Evolutionary conservation across 2,329 filamentous ascomycete genomes (phyloP), one percentile per base, ranked within the genome.

Genomic region (Sphaerulina populicola): DNA sequence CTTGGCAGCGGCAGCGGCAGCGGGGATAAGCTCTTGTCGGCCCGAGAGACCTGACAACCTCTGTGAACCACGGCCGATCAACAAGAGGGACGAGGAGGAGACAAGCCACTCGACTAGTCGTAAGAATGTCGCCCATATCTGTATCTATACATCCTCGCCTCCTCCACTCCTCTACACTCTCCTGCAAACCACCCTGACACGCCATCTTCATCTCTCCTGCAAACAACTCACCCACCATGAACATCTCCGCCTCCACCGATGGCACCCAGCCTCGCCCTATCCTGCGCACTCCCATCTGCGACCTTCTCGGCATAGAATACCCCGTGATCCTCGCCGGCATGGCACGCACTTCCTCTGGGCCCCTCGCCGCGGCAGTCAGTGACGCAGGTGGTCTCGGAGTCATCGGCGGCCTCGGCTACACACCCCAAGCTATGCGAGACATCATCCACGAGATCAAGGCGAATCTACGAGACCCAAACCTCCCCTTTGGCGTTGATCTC

Each of bases 321-420:
- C 91, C 91, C 37, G 83, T 97, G 68, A 74, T 96, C 60, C 86
- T 96, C 15, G 91, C 91, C 31, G 91, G 91, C 63, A 97, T 97
- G 91, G 90, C 91, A 2, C 81, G 86, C 56, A 87, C 86, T 8
- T 90, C 86, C 0, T 83, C 85, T 53, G 87, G 85, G 0, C 77
- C 76, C 14, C 82, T 94, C 42, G 88, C 88, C 6, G 88, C 88
- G 2, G 88, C 88, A 5, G 88, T 94, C 35, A 93, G 86, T 65
- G 94, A 94, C 66, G 87, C 88, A 1, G 89, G 89, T 56, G 89
- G 88, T 0, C 80, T 94, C 8, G 80, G 80, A 56, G 78, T 77
- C 18, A 77, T 83, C 54, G 77, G 77, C 30, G 77, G 77, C 0
- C 69, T 80, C 71, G 82, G 77, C 71, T 93, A 82, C 75, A 89